Evolutionary conservation across 2,329 filamentous ascomycete genomes (phyloP).

Genomic region (Ophiostoma piceae): DNA sequence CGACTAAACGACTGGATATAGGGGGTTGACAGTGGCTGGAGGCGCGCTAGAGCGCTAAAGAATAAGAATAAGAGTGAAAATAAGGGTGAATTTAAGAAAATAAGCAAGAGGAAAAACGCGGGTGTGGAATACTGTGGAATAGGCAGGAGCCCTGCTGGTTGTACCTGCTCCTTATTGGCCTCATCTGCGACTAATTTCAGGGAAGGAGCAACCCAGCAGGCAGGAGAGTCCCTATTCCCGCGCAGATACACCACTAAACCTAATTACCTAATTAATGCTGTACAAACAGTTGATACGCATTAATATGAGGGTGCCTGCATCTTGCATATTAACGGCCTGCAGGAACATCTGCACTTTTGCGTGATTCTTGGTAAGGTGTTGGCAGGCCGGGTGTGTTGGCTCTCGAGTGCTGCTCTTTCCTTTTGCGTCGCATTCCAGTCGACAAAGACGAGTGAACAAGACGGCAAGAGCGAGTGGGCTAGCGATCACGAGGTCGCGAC

Average conservation of each 20-base stretch:
- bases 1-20: neutral
- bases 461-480: neutral
- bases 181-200: neutral
- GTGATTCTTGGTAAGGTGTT: neutral
- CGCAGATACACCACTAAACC: neutral
- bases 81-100: neutral
- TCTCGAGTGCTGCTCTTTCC: neutral
- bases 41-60: neutral
- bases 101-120: neutral
- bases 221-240: neutral
- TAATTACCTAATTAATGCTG: neutral
- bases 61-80: conserved; percentile 1
- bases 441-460: neutral
- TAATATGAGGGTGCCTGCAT: conserved; percentile 2
- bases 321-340: neutral
- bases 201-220: conserved; percentile 1
- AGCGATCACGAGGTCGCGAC: conserved; percentile 1
- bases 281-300: neutral
- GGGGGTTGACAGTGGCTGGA: neutral
- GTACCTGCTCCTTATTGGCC: neutral
- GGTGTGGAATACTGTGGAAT: neutral
- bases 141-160: neutral
- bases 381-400: neutral
- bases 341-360: neutral
- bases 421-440: neutral